A percentile compares a stretch with the other conserved stretches of the same genome.
Evolutionary conservation across 225 moss, liverwort and hornwort genomes (phyloP).

Genomic region (Bryum argenteum): DNA sequence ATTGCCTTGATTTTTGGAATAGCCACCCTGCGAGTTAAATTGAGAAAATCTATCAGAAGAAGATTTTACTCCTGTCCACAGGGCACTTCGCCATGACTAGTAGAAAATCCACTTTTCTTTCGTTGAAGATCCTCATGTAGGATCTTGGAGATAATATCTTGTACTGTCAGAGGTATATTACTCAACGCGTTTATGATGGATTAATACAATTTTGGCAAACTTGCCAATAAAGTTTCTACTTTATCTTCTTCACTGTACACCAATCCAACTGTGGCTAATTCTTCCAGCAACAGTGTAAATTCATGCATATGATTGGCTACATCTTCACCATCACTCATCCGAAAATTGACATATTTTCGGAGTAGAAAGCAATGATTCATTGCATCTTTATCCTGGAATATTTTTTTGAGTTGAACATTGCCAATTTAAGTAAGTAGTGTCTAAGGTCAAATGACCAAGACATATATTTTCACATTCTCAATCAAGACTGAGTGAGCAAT

Average conservation of each 20-base stretch:
- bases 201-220: not conserved
- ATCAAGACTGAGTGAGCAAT: too few relatives aligned
- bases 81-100: conserved; percentile 21
- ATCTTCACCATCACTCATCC: too few relatives aligned
- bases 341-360: too few relatives aligned
- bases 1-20: not conserved
- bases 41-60: not conserved
- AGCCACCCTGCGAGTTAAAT: not conserved
- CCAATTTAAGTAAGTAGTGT: too few relatives aligned
- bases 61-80: conserved; percentile 17
- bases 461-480: too few relatives aligned
- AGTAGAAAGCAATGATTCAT: too few relatives aligned
- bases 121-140: not conserved
- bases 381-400: too few relatives aligned
- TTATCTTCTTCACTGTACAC: not conserved
- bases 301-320: too few relatives aligned
- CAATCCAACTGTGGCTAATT: too few relatives aligned
- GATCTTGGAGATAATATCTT: conserved; percentile 4
- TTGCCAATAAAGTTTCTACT: not conserved
- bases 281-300: too few relatives aligned
- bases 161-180: not conserved
- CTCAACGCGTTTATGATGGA: not conserved
- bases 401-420: too few relatives aligned
- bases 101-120: conserved; percentile 18
- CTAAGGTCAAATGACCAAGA: too few relatives aligned